Conservation (phyloP, 1,139 yeast genomes). For the Nakaseomyces nivariensis region DNA sequence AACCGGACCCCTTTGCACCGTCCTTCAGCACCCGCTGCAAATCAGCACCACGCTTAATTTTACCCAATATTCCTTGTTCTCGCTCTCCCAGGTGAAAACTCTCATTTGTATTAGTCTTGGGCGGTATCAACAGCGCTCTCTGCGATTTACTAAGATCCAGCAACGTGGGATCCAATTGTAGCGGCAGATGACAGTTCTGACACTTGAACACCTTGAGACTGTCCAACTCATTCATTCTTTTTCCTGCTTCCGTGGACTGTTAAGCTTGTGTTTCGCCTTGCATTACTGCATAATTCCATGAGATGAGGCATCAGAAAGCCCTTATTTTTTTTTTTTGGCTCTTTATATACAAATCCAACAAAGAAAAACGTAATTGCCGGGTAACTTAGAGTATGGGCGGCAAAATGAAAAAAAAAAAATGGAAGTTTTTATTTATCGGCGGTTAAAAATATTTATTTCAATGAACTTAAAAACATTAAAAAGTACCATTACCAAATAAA, state of each 20-base stretch:
- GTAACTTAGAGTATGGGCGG: too few species aligned
- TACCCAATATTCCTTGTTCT: conserved; percentile 3
- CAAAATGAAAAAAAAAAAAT: too few species aligned
- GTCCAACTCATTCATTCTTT: not conserved
- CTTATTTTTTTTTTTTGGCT: too few species aligned
- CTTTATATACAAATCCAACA: too few species aligned
- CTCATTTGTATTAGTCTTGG: not conserved
- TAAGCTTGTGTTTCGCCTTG: too few species aligned
- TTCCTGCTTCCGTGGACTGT: not conserved
- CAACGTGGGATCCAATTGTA: conserved; percentile 45
- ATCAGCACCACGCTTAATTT: conserved; percentile 16
- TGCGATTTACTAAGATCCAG: conserved; percentile 45
- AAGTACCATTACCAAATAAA: too few species aligned
- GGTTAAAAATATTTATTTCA: too few species aligned
- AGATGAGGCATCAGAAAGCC: too few species aligned
- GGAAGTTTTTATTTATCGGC: too few species aligned
- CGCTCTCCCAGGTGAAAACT: not conserved
- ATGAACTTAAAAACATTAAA: too few species aligned
- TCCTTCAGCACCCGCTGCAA: conserved; percentile 5
- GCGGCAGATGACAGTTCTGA: conserved; percentile 52
- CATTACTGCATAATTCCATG: too few species aligned
- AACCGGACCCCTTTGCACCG: not conserved
- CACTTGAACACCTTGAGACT: conserved; percentile 30
- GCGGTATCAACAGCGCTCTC: conserved; percentile 34
- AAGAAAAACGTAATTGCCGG: too few species aligned